phyloP scores from a whole-genome alignment of 129 eudicot genomes.

The carrot (Daucus carota) region DH1_v3.0 NC_030381.2:45132501-45133000 shows the following conservation, averaged over 20 bases:
- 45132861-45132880: slow-evolving; percentile 99
- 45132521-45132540: too few relatives aligned
- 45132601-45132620: not conserved
- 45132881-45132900: slow-evolving; percentile 92
- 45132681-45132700: slow-evolving; percentile 95
- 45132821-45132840: slow-evolving; percentile 63
- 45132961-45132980: not conserved
- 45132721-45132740: slow-evolving; percentile 72
- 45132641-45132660: not conserved
- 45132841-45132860: slow-evolving; percentile 83
- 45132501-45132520: too few relatives aligned
- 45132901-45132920: slow-evolving; percentile 39
- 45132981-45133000: not conserved
- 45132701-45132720: slow-evolving; percentile 90
- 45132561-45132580: too few relatives aligned
- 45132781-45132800: slow-evolving; percentile 37
- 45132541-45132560: too few relatives aligned
- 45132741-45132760: slow-evolving; percentile 92
- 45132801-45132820: slow-evolving; percentile 41
- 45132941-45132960: slow-evolving; percentile 7
- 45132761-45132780: slow-evolving; percentile 60
- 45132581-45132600: not conserved
- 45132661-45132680: slow-evolving; percentile 67
- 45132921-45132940: slow-evolving; percentile 24
- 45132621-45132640: not conserved